phyloP scores from a whole-genome alignment of 306 rosid genomes.

The Rosa lucieae region DNA sequence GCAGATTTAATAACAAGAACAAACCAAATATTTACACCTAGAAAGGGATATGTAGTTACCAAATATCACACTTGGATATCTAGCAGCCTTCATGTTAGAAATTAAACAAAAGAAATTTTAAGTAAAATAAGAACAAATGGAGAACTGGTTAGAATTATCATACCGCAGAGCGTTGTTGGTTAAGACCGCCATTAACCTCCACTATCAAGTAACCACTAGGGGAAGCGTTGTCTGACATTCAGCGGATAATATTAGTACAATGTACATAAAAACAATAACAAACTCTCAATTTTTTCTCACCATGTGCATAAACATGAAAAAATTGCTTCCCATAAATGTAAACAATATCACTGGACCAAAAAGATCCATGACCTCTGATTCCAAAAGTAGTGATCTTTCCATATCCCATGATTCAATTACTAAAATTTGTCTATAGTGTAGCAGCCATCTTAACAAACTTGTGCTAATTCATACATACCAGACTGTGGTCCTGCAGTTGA shows the following conservation, averaged over 20 bases:
- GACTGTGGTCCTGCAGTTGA: slow-evolving; percentile 54
- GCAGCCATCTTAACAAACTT: slow-evolving; percentile 1
- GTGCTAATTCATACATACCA: slow-evolving; percentile 42
- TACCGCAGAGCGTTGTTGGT: slow-evolving; percentile 97
- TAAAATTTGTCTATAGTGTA: neutral
- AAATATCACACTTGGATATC: neutral
- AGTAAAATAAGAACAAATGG: neutral
- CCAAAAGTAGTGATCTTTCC: slow-evolving; percentile 1
- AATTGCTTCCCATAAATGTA: neutral
- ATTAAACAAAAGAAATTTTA: neutral
- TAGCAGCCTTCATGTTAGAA: neutral
- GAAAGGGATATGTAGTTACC: neutral
- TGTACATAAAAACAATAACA: neutral
- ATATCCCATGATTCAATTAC: neutral
- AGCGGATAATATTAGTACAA: slow-evolving; percentile 13
- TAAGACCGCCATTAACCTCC: slow-evolving; percentile 97
- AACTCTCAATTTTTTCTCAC: neutral
- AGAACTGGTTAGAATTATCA: slow-evolving; percentile 21
- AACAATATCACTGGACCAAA: neutral
- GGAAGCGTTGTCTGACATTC: slow-evolving; percentile 58
- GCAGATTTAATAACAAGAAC: neutral
- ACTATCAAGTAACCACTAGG: slow-evolving; percentile 73
- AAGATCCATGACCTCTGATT: neutral
- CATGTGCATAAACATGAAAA: neutral
- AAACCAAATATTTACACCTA: neutral